Conservation (phyloP, 1,139 yeast species). For the Suhomyces guaymorum region DNA sequence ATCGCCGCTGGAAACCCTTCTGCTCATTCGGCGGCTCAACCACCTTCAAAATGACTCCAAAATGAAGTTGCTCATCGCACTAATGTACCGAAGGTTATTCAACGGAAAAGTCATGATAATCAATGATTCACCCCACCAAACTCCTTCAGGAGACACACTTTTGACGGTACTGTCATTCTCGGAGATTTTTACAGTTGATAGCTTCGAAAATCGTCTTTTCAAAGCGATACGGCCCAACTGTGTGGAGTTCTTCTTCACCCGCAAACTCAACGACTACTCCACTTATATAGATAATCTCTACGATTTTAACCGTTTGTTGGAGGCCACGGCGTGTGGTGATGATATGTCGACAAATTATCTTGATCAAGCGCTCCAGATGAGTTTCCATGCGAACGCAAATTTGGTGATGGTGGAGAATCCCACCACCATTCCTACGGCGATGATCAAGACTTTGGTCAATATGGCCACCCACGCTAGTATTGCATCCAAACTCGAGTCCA, state of each 20-base stretch:
- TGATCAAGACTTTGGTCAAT: slow-evolving; percentile 28
- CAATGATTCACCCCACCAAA: slow-evolving; percentile 7
- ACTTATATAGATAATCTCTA: slow-evolving; percentile 28
- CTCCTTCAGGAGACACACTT: slow-evolving; percentile 14
- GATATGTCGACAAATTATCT: slow-evolving; percentile 20
- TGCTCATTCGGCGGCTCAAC: slow-evolving; percentile 15
- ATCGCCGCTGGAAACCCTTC: slow-evolving; percentile 24
- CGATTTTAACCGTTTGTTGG: slow-evolving; percentile 25
- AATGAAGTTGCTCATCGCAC: slow-evolving; percentile 4
- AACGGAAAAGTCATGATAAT: slow-evolving; percentile 13
- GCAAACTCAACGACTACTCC: slow-evolving; percentile 32
- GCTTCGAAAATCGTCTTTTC: slow-evolving; percentile 18
- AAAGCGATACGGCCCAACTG: slow-evolving; percentile 25
- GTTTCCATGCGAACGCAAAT: slow-evolving; percentile 31
- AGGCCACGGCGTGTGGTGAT: slow-evolving; percentile 10
- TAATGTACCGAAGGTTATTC: slow-evolving; percentile 15
- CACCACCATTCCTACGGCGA: slow-evolving; percentile 30
- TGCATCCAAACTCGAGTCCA: slow-evolving; percentile 22
- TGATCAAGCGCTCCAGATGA: slow-evolving; percentile 22
- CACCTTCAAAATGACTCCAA: slow-evolving; percentile 1
- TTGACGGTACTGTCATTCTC: slow-evolving; percentile 20
- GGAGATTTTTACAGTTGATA: slow-evolving; percentile 17
- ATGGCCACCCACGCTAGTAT: slow-evolving; percentile 22
- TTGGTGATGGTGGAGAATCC: slow-evolving; percentile 30
- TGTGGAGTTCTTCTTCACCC: slow-evolving; percentile 29